Conservation (phyloP, 2,329 filamentous ascomycete genomes). For the Fusarium clavum region DNA sequence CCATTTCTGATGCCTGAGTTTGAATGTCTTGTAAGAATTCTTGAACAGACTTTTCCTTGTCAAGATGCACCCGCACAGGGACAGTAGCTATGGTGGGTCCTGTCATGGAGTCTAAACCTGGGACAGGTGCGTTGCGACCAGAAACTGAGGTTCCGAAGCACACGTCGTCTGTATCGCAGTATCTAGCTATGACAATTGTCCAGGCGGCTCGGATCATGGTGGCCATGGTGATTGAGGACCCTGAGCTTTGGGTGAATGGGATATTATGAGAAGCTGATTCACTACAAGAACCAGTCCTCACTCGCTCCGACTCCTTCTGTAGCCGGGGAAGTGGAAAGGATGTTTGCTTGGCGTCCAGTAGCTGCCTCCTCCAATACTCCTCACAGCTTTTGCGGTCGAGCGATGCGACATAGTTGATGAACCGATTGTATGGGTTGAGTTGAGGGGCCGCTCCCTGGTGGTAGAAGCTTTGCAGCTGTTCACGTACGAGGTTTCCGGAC, state of each 20-base stretch:
- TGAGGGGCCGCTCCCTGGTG: too few species aligned
- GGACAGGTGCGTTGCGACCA: neutral
- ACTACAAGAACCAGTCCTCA: neutral
- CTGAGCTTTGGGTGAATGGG: too few species aligned
- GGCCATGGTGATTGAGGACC: neutral
- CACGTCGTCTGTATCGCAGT: slow-evolving; percentile 47
- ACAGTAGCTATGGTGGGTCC: neutral
- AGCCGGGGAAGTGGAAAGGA: neutral
- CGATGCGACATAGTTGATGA: too few species aligned
- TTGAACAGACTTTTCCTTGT: neutral
- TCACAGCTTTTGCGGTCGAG: too few species aligned
- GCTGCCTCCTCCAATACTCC: too few species aligned
- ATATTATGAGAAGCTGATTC: too few species aligned
- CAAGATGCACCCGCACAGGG: neutral
- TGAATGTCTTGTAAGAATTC: neutral
- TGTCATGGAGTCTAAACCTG: neutral
- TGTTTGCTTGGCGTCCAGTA: too few species aligned
- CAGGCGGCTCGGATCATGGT: neutral
- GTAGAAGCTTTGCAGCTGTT: too few species aligned
- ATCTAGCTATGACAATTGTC: neutral
- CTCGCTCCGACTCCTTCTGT: neutral
- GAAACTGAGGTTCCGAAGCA: slow-evolving; percentile 54
- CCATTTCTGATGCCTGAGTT: neutral
- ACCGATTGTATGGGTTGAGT: too few species aligned
- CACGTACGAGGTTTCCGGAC: too few species aligned